Conservation (phyloP, 257 asterid genomes). For the Nicotiana undulata region DNA sequence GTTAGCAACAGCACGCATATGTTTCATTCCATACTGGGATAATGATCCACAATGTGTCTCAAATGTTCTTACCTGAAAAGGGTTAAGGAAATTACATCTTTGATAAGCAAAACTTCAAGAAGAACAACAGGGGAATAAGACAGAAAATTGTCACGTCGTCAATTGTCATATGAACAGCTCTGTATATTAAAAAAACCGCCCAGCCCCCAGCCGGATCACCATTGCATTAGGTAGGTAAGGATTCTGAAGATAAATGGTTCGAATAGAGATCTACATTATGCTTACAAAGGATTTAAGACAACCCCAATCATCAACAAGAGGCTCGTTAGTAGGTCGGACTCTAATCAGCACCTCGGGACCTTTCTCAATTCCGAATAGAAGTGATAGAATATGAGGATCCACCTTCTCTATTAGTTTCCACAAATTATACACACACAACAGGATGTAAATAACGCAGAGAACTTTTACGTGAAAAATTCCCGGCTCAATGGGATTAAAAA, state of each 20-base stretch:
- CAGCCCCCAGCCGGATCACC: neutral
- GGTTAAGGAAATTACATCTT: neutral
- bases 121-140: neutral
- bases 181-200: neutral
- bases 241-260: neutral
- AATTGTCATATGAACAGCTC: neutral
- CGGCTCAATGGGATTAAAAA: too few relatives aligned
- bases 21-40: slow-evolving; percentile 90
- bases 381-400: too few relatives aligned
- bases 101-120: neutral
- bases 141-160: neutral
- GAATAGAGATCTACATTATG: neutral
- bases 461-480: too few relatives aligned
- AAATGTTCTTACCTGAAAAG: slow-evolving; percentile 52
- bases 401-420: too few relatives aligned
- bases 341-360: slow-evolving; percentile 49
- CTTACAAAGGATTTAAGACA: slow-evolving; percentile 86
- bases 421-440: too few relatives aligned
- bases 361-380: slow-evolving; percentile 65
- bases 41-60: slow-evolving; percentile 77
- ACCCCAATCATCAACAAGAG: slow-evolving; percentile 81
- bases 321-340: slow-evolving; percentile 57
- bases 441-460: too few relatives aligned
- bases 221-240: neutral
- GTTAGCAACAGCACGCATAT: slow-evolving; percentile 85